Percentiles rank a stretch among this genome's conserved stretches.
Evolutionary conservation across 2,329 filamentous ascomycete species (phyloP).

Genomic region (Trichoderma asperellum): DNA sequence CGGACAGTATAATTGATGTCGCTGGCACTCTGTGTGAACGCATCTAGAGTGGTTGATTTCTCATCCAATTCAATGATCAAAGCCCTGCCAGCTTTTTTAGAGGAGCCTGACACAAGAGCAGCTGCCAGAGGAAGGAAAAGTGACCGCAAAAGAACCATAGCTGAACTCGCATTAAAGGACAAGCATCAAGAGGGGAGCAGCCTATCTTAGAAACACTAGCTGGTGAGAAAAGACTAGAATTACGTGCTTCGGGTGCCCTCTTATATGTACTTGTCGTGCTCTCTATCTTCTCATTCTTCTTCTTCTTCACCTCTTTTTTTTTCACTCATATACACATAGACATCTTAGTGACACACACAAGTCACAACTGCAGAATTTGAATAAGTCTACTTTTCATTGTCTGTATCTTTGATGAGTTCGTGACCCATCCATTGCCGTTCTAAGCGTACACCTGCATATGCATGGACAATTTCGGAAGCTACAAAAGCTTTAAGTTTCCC

Average conservation of each 20-base stretch:
- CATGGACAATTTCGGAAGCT: conserved; percentile 6
- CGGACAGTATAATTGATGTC: not conserved
- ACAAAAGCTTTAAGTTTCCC: not conserved
- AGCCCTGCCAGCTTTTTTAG: not conserved
- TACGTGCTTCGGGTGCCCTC: not conserved
- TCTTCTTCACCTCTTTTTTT: not conserved
- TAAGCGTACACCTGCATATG: not conserved
- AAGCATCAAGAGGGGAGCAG: not conserved
- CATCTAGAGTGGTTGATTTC: not conserved
- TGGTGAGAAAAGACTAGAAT: not conserved
- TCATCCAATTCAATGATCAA: conserved; percentile 8
- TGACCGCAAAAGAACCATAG: not conserved
- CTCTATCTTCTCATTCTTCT: not conserved
- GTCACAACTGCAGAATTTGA: not conserved
- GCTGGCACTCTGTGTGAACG: not conserved
- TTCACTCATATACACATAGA: not conserved
- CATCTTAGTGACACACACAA: not conserved
- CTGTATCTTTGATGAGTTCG: not conserved
- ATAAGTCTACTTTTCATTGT: not conserved
- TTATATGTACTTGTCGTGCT: not conserved
- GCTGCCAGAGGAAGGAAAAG: not conserved
- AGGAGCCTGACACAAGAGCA: not conserved
- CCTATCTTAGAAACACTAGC: not conserved
- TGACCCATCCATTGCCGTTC: not conserved
- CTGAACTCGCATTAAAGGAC: not conserved